phyloP scores from a whole-genome alignment of 139 green algal genomes.

The Yamagishiella unicocca region DNA sequence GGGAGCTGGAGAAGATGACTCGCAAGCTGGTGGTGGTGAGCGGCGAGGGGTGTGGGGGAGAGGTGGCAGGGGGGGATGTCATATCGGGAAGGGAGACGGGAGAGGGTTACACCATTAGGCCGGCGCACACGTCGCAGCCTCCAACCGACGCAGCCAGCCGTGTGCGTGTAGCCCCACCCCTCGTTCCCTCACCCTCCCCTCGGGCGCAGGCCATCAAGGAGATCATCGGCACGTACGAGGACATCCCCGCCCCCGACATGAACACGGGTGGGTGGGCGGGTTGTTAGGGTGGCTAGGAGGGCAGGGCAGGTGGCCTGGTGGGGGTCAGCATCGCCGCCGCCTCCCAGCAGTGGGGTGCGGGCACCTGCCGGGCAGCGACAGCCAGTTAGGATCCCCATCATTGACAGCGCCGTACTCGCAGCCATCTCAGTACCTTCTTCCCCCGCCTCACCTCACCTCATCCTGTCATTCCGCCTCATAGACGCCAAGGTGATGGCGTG shows the following conservation, averaged over 20 bases:
- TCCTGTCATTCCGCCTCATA: neutral
- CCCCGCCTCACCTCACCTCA: too few relatives aligned
- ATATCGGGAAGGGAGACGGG: neutral
- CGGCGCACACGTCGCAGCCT: too few relatives aligned
- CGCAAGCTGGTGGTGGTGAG: slow-evolving; percentile 89
- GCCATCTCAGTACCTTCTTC: too few relatives aligned
- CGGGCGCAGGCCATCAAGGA: slow-evolving; percentile 81
- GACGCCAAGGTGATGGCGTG: slow-evolving; percentile 60
- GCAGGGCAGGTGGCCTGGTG: neutral
- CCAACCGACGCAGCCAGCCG: too few relatives aligned
- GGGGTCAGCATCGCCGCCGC: too few relatives aligned
- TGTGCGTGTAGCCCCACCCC: too few relatives aligned
- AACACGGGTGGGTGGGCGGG: slow-evolving; percentile 74
- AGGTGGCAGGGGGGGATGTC: too few relatives aligned
- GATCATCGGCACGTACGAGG: slow-evolving; percentile 85
- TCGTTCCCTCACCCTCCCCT: too few relatives aligned
- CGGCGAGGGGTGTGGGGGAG: neutral
- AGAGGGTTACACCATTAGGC: neutral
- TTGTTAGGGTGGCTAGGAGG: neutral
- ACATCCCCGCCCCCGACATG: slow-evolving; percentile 95
- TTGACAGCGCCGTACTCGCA: too few relatives aligned
- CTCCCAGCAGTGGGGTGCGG: neutral
- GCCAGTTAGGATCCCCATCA: too few relatives aligned
- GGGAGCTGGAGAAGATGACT: slow-evolving; percentile 93
- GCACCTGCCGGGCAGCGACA: neutral